These are phyloP conservation scores for Phaeoacremonium minimum DNA, from an alignment of 2,329 filamentous ascomycete species.

Conservation along the genomic window DNA sequence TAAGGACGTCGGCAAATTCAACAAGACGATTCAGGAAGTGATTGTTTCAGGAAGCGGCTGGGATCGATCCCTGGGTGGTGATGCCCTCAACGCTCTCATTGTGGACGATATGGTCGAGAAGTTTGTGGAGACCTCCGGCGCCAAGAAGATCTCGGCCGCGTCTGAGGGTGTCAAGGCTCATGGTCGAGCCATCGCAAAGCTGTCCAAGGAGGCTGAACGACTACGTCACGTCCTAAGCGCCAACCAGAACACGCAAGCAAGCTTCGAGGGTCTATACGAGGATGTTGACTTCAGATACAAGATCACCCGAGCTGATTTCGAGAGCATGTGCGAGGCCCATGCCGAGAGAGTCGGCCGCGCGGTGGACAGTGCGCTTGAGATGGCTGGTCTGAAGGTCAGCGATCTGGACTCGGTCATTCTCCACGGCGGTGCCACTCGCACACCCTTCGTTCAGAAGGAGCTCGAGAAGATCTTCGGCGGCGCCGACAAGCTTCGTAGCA, in stretches of 20 bases:
- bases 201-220: constrained; percentile 90
- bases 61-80: constrained; percentile 86
- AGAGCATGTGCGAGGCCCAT: constrained; percentile 68
- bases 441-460: constrained; percentile 88
- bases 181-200: constrained; percentile 79
- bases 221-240: constrained; percentile 87
- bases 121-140: constrained; percentile 67
- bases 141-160: constrained; percentile 60
- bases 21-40: constrained; percentile 97
- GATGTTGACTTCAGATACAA: constrained; percentile 94
- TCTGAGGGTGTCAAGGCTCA: constrained; percentile 64
- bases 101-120: constrained; percentile 82
- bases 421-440: constrained; percentile 84
- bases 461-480: constrained; percentile 72
- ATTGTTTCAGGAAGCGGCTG: constrained; percentile 81
- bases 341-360: constrained; percentile 64
- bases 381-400: constrained; percentile 65
- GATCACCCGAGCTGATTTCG: constrained; percentile 74
- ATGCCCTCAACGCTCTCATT: constrained; percentile 82
- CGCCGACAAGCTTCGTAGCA: constrained; percentile 78
- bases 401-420: constrained; percentile 90
- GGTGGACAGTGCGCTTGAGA: constrained; percentile 69
- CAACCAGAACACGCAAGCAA: constrained; percentile 75
- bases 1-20: constrained; percentile 88
- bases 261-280: constrained; percentile 86